Percentiles rank a stretch among this genome's conserved stretches.
Conservation (phyloP, 2,329 filamentous ascomycete species). For the Myriosclerotinia duriaeana region DNA sequence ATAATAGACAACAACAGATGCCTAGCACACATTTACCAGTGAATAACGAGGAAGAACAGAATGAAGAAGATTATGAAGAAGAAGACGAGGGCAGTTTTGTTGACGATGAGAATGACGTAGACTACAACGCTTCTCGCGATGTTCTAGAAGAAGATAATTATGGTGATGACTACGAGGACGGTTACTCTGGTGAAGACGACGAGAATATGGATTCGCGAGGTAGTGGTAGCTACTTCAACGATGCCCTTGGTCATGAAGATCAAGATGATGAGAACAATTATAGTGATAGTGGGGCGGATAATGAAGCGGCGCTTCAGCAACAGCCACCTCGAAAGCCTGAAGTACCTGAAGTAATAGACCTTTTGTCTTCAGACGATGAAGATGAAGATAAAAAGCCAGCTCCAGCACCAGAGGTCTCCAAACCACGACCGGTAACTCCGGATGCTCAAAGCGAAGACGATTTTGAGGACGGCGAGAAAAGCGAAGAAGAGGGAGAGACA, state of each 20-base stretch:
- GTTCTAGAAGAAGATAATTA: constrained; percentile 7
- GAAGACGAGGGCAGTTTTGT: background rate
- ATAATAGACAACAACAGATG: constrained; percentile 34
- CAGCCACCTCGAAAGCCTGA: constrained; percentile 29
- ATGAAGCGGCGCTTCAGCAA: constrained; percentile 27
- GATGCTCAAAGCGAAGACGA: constrained; percentile 10
- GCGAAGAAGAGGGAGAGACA: constrained; percentile 23
- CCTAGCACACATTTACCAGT: background rate
- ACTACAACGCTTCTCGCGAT: background rate
- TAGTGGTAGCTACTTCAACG: background rate
- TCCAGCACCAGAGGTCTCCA: constrained; percentile 32
- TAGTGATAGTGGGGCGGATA: constrained; percentile 34
- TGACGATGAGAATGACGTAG: constrained; percentile 1
- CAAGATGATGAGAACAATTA: constrained; percentile 30
- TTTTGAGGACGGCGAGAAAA: constrained; percentile 23
- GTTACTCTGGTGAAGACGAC: constrained; percentile 41
- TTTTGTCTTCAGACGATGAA: constrained; percentile 39
- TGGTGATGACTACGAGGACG: constrained; percentile 24
- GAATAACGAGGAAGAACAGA: background rate
- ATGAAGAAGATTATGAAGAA: background rate
- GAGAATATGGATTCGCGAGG: background rate
- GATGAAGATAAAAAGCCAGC: constrained; percentile 13
- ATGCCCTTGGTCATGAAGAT: constrained; percentile 20
- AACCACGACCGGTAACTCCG: constrained; percentile 27
- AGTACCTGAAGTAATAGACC: constrained; percentile 39